phyloP scores from a whole-genome alignment of 148 eudicot species.

The Polygonum maritimum region DNA sequence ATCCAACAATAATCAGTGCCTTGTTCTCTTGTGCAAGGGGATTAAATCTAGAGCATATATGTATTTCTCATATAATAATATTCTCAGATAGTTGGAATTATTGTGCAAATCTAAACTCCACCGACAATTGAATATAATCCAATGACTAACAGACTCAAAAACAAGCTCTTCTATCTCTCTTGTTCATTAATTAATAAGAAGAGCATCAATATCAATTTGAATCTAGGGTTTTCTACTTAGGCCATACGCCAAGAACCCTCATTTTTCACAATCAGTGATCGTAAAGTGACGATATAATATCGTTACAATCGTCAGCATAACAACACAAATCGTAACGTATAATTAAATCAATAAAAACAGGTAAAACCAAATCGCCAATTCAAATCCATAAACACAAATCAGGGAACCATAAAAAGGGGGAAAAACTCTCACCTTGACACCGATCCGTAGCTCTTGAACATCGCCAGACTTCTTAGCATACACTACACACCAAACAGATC shows the following conservation, averaged over 20 bases:
- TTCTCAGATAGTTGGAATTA: not conserved
- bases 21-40: not conserved
- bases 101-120: not conserved
- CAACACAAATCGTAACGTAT: not conserved
- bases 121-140: not conserved
- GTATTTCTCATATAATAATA: not conserved
- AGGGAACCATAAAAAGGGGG: not conserved
- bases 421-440: constrained; percentile 62
- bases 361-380: not conserved
- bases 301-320: not conserved
- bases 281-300: not conserved
- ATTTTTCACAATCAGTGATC: not conserved
- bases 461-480: constrained; percentile 66
- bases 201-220: not conserved
- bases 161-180: not conserved
- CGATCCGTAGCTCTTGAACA: constrained; percentile 88
- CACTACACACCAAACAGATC: constrained; percentile 17
- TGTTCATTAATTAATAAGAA: not conserved
- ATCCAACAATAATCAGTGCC: not conserved
- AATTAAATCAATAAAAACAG: not conserved
- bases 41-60: not conserved
- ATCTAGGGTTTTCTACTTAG: not conserved
- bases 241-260: not conserved
- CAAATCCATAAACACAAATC: not conserved
- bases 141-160: not conserved